Conservation (phyloP, 225 moss, liverwort and hornwort species). For the Asterella californica region DNA sequence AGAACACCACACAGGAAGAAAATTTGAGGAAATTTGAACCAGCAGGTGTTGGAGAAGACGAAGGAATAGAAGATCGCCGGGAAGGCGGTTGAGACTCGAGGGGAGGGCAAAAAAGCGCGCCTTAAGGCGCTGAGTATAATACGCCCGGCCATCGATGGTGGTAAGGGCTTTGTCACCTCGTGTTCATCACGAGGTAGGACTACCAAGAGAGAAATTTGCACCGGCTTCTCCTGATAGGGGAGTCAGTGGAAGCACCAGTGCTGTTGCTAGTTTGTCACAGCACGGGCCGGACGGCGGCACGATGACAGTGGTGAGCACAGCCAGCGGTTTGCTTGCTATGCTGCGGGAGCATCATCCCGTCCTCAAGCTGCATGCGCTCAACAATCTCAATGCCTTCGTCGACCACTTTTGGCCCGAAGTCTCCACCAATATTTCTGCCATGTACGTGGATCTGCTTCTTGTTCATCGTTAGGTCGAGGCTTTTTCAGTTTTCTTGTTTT, state of each 20-base stretch:
- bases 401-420: conserved; percentile 97
- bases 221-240: conserved; percentile 24
- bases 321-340: conserved; percentile 95
- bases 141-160: conserved; percentile 24
- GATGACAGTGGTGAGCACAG: conserved; percentile 91
- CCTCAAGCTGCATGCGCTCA: conserved; percentile 85
- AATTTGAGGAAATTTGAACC: conserved; percentile 1
- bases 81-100: conserved; percentile 14
- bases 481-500: not conserved
- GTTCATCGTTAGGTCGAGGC: not conserved
- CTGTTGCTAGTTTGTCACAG: conserved; percentile 7
- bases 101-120: conserved; percentile 2
- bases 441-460: conserved; percentile 41
- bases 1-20: not conserved
- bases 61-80: conserved; percentile 9
- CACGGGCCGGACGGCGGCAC: conserved; percentile 20
- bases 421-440: conserved; percentile 85
- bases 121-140: conserved; percentile 9
- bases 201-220: conserved; percentile 23
- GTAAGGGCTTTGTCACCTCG: conserved; percentile 24
- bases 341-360: conserved; percentile 85
- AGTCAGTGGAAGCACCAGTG: conserved; percentile 18
- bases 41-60: not conserved
- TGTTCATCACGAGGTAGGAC: conserved; percentile 22
- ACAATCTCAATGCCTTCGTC: conserved; percentile 80